Evolutionary conservation across 306 rosid genomes (phyloP).

Genomic region (Mucuna pruriens): DNA sequence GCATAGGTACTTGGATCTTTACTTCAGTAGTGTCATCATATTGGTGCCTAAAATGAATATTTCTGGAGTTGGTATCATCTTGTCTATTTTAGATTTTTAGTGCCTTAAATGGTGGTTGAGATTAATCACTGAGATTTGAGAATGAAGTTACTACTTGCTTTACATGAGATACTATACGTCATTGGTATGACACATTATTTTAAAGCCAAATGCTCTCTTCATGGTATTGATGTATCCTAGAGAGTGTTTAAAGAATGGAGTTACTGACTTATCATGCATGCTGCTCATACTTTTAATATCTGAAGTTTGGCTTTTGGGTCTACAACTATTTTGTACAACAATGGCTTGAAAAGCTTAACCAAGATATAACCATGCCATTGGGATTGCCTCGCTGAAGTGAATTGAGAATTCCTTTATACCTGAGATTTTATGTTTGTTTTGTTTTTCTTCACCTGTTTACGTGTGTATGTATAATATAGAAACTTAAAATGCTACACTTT

Average conservation of each 20-base stretch:
- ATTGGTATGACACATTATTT: constrained; percentile 15
- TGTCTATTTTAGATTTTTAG: constrained; percentile 18
- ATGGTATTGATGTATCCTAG: constrained; percentile 22
- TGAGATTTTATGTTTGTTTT: neutral
- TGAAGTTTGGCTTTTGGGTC: constrained; percentile 14
- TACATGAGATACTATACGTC: constrained; percentile 26
- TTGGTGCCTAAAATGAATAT: constrained; percentile 17
- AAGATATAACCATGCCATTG: constrained; percentile 9
- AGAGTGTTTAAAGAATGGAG: constrained; percentile 27
- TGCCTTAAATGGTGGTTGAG: neutral
- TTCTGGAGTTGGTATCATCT: constrained; percentile 26
- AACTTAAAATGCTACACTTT: neutral
- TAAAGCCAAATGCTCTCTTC: constrained; percentile 21
- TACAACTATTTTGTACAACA: constrained; percentile 26
- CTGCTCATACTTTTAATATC: constrained; percentile 2
- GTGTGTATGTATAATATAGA: constrained; percentile 1
- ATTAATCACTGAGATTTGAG: constrained; percentile 17
- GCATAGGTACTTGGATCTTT: constrained; percentile 71
- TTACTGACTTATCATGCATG: constrained; percentile 24
- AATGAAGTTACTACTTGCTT: constrained; percentile 11
- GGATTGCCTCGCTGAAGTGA: constrained; percentile 30
- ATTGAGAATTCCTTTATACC: constrained; percentile 25
- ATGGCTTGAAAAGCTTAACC: constrained; percentile 25
- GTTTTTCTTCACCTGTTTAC: neutral
- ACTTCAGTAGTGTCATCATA: constrained; percentile 14